Percentiles rank a stretch among this genome's conserved stretches.
phyloP scores from a whole-genome alignment of 352 stramenopile genomes.

The Globisporangium radiosum region DNA sequence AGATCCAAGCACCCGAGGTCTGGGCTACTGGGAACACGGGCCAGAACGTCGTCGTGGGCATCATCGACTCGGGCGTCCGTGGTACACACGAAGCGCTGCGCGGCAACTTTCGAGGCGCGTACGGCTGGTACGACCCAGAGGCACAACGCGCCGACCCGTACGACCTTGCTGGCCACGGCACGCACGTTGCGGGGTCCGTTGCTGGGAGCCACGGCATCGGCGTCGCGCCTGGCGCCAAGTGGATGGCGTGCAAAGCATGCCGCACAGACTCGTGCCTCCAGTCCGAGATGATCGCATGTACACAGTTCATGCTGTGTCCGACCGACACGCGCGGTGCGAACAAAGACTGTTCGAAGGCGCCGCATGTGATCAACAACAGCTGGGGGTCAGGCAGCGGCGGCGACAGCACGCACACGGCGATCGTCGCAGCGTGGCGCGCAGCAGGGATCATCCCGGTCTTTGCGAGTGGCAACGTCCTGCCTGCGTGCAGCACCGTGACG shows the following conservation, averaged over 20 bases:
- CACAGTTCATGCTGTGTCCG: conserved; percentile 54
- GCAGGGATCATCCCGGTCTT: conserved; percentile 53
- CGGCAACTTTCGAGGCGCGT: conserved; percentile 14
- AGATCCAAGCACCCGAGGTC: conserved; percentile 35
- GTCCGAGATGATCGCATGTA: conserved; percentile 26
- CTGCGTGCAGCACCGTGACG: conserved; percentile 20
- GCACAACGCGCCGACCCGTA: conserved; percentile 9
- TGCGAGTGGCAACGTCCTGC: conserved; percentile 36
- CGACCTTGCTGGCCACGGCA: conserved; percentile 11
- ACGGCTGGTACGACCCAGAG: conserved; percentile 14
- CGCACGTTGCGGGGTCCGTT: conserved; percentile 14
- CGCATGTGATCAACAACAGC: conserved; percentile 54
- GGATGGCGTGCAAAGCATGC: conserved; percentile 14
- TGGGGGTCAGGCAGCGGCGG: conserved; percentile 28
- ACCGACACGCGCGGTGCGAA: conserved; percentile 45
- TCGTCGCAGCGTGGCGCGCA: conserved; percentile 32
- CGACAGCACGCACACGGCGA: conserved; percentile 26
- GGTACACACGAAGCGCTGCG: conserved; percentile 12
- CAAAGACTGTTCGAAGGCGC: conserved; percentile 34
- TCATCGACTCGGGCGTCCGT: conserved; percentile 22
- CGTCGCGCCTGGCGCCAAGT: conserved; percentile 9
- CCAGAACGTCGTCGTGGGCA: conserved; percentile 17
- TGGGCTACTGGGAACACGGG: conserved; percentile 39
- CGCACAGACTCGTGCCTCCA: conserved; percentile 10
- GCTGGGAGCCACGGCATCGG: conserved; percentile 11